Evolutionary conservation across 495 filamentous ascomycete species (phyloP), one percentile per base, ranked within the genome.

Genomic region (Cairneyella variabilis): DNA sequence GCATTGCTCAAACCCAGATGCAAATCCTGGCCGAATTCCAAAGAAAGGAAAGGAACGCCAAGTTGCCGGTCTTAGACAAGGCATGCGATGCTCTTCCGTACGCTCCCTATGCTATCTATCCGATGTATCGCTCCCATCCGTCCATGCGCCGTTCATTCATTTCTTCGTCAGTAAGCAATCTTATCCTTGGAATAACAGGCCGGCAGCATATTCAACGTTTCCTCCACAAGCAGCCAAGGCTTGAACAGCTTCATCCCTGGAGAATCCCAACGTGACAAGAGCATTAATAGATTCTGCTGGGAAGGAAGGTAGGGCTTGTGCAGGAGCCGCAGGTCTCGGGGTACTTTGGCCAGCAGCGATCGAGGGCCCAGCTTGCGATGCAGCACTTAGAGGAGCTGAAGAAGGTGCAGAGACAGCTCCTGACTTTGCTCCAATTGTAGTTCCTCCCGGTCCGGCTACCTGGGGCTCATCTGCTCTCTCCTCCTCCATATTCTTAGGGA

Each of bases 171-270:
- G 6, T 27, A 14, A 17, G 14, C 26, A 51, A 41, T n/a, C 47
- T n/a, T 60, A 75, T 23, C 72, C 69, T 41, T 83, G 72, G 66
- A 96, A 88, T 54, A 97, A 73, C 42, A 97, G 78, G 38, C 88
- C 85, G 46, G 92, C 91, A 17, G 93, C 93, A 49, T 83, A 78
- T 45, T 97, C 86, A 26, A 97, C 77, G 66, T 97, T 88, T 6
- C 93, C 93, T 18, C 82, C 83, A 14, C 89, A 89, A 20, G 85
- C 84, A 59, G 91, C 83, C 54, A 98, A 70, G 1, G 91, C 91
- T 40, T 81, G 81, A 53, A 92, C 76, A 1, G 90, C 92, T 54
- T 89, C 76, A 30, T 87, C 82, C 48, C 84, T 83, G 9, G 79
- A 78, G 64, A 95, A 90, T 0, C 93, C 93, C 34, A 98, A 73